These are phyloP conservation scores for Gorgonomyces haynaldii DNA, from an alignment of 192 early-diverging fungal genomes.

Conservation along the genomic window DNA sequence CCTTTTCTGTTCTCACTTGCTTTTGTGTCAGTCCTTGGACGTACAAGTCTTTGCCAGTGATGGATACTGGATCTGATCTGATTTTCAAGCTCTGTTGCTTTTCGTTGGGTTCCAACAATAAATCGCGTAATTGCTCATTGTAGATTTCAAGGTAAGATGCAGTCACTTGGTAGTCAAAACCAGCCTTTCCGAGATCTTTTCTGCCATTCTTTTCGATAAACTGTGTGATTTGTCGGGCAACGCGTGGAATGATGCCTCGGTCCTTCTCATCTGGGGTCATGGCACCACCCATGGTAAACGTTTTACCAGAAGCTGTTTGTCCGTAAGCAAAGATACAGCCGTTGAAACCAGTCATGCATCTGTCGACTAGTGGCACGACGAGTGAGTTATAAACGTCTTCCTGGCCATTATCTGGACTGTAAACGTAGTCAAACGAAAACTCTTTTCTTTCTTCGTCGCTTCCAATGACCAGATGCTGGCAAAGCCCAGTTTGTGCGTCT, in stretches of 20 bases:
- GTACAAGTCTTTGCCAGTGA: constrained; percentile 27
- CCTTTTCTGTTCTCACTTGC: constrained; percentile 13
- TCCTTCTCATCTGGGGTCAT: background rate
- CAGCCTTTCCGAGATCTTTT: constrained; percentile 11
- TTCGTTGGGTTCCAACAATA: constrained; percentile 21
- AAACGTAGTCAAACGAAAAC: constrained; percentile 30
- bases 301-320: constrained; percentile 5
- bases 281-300: constrained; percentile 6
- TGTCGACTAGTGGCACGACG: constrained; percentile 7
- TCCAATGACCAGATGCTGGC: background rate
- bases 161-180: constrained; percentile 26
- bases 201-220: constrained; percentile 2
- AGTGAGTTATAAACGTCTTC: constrained; percentile 16
- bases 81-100: constrained; percentile 18
- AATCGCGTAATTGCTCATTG: constrained; percentile 25
- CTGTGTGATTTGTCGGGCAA: background rate
- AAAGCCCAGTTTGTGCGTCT: background rate
- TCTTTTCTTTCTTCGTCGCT: constrained; percentile 3
- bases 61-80: constrained; percentile 25
- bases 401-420: constrained; percentile 23
- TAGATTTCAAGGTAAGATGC: constrained; percentile 37
- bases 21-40: constrained; percentile 32
- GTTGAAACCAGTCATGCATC: constrained; percentile 7
- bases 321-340: constrained; percentile 9
- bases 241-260: constrained; percentile 1